Conservation (phyloP, 2,329 filamentous ascomycete genomes). For the Phaeosphaeria sp. region DNA sequence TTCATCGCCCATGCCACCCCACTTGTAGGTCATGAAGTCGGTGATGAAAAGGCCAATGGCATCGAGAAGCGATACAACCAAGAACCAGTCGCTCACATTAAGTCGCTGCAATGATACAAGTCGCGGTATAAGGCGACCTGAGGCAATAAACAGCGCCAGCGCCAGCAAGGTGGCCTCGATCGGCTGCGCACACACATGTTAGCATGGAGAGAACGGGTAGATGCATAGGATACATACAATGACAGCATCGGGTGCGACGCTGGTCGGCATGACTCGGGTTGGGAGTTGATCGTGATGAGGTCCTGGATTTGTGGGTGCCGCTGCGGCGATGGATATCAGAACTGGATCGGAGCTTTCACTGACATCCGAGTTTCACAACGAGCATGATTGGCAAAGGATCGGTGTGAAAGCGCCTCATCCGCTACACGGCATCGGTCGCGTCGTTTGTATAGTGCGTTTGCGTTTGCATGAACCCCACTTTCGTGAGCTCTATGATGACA, state of each 20-base stretch:
- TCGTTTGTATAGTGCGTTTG: background rate
- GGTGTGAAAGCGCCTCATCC: background rate
- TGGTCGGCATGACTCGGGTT: constrained; percentile 6
- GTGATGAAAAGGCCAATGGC: constrained; percentile 24
- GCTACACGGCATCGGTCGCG: background rate
- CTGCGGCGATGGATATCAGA: background rate
- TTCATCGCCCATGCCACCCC: constrained; percentile 25
- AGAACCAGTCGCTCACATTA: constrained; percentile 22
- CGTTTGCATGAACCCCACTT: background rate
- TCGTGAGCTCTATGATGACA: background rate
- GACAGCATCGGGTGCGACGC: constrained; percentile 14
- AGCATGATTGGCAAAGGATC: background rate
- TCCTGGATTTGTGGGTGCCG: background rate
- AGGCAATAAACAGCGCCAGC: constrained; percentile 20
- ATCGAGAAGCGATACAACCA: constrained; percentile 24
- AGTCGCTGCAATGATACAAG: constrained; percentile 18
- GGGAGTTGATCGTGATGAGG: background rate
- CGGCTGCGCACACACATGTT: constrained; percentile 12
- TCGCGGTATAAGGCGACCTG: constrained; percentile 23
- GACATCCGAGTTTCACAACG: background rate
- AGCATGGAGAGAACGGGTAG: background rate
- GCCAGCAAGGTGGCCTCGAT: constrained; percentile 18
- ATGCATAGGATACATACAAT: constrained; percentile 10
- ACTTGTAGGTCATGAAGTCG: constrained; percentile 26
- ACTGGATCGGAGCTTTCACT: background rate